Conservation (phyloP, 2,329 filamentous ascomycete species). For the Blastomyces silverae region DNA sequence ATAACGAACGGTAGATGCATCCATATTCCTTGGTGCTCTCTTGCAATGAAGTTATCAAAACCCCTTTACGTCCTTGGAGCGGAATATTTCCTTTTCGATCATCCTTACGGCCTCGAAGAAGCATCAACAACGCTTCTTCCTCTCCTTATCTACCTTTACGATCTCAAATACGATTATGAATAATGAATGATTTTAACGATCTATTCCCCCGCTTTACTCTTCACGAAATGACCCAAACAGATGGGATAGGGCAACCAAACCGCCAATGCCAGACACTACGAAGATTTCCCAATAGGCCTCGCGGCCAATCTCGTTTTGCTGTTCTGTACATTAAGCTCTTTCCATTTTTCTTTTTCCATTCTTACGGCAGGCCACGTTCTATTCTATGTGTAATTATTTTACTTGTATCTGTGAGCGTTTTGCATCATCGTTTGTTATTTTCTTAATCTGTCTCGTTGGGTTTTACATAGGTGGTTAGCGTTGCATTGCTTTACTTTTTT, state of each 20-base stretch:
- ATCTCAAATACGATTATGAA: constrained; percentile 10
- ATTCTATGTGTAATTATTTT: constrained; percentile 8
- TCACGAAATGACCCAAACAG: constrained; percentile 8
- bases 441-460: neutral
- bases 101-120: neutral
- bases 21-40: neutral
- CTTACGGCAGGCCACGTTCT: constrained; percentile 13
- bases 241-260: constrained; percentile 9
- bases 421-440: neutral
- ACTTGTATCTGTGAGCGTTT: constrained; percentile 5
- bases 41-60: neutral
- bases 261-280: constrained; percentile 1
- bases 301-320: constrained; percentile 6
- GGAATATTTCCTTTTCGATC: neutral
- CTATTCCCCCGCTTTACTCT: constrained; percentile 4
- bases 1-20: neutral
- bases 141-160: neutral
- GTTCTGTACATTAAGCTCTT: constrained; percentile 5
- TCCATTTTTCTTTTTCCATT: neutral
- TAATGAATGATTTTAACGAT: constrained; percentile 12
- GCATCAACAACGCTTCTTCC: neutral
- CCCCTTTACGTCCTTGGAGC: neutral
- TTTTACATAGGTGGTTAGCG: constrained; percentile 5
- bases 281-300: constrained; percentile 13
- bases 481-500: neutral